Base-by-base conservation (phyloP, 1,284 basidiomycete genomes). In the Puccinia horiana region DNA sequence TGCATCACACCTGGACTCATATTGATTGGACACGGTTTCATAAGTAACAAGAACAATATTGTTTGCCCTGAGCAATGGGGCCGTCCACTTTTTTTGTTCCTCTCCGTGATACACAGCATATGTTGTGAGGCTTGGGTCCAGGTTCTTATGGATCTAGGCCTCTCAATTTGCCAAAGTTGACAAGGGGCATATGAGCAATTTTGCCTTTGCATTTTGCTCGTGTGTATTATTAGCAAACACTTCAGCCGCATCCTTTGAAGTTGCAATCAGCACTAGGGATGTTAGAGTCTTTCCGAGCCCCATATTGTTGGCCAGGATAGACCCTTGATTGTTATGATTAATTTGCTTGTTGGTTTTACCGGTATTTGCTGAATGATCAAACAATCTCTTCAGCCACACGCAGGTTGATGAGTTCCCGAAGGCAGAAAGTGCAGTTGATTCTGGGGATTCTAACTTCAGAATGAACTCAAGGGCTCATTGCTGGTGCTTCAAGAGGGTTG, bases 11-110 rank as follows among this genome's bases (percentile, higher is more conserved):
- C n/a, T 20, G 20, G 40, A 35, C 35, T 67, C 63, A 32, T 20
- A 67, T 37, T 1, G 32, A 67, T 37, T 42, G 16, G 63, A 29
- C 37, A 67, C 63, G 20, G 63, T 67, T 11, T 67, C 63, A 23
- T 67, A 67, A 37, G 63, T 67, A 40, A 40, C 63, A 67, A 67
- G 29, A 23, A 67, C 63, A 23, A 67, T 67, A n/a, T 67, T n/a
- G 40, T 67, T 14, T 23, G 2, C 40, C 63, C 63, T 1, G n/a
- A 67, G 63, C 63, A 67, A 37, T 29, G 6, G 63, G 6, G 16
- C 63, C 14, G 40, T 67, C 63, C 20, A 56, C 54, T 16, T 67
- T 67, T 67, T 67, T 42, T 32, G 29, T 67, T 23, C 63, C 37
- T 67, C 40, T 67, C 63, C 63, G 18, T 67, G 63, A 40, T 67